Base-by-base conservation (phyloP, 352 stramenopile genomes). In the Thalassiosira hispida region DNA sequence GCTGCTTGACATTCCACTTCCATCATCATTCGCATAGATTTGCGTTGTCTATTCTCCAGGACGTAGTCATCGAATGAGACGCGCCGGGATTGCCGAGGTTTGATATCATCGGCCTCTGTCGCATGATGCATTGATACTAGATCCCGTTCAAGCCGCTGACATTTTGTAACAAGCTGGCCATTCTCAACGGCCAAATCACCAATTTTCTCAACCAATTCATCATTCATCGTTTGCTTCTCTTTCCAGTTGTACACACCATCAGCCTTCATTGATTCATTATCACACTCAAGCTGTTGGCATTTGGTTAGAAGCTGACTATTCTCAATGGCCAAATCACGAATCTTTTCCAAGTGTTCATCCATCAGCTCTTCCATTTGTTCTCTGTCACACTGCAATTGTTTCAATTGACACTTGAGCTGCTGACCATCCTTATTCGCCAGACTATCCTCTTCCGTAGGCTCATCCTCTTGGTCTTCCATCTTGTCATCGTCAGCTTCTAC, bases 171-270 rank as follows among this genome's bases (percentile, higher is more conserved):
- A 16, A 77, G 59, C 25, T 20, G 7, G 23, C 40, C 20, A 35
- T 69, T 77, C 47, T 77, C 68, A 7, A 56, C 56, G 14, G 38
- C 56, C 56, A 77, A 46, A 46, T 63, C 29, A 35, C 31, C 44
- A 20, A 77, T 61, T 59, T 63, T 57, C 20, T 53, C 23, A 8
- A 69, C 27, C 9, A 68, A 44, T 42, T 62, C 57, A 25, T 63
- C 68, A 51, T 35, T 62, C 25, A 42, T 29, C 44, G 18, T 12
- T 44, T 63, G 9, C n/a, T 52, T 35, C 29, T 29, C 29, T n/a
- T 68, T 55, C 31, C 40, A 68, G 2, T 53, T 25, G 0, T 62
- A 55, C 16, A 60, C 6, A 1, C 42, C 38, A 20, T 14, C 12
- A 22, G 53, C 42, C 27, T 68, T n/a, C 3, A 2, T 31, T 1